Evolutionary conservation across 805 yeast genomes (phyloP).

Genomic region (Wickerhamomyces alni): DNA sequence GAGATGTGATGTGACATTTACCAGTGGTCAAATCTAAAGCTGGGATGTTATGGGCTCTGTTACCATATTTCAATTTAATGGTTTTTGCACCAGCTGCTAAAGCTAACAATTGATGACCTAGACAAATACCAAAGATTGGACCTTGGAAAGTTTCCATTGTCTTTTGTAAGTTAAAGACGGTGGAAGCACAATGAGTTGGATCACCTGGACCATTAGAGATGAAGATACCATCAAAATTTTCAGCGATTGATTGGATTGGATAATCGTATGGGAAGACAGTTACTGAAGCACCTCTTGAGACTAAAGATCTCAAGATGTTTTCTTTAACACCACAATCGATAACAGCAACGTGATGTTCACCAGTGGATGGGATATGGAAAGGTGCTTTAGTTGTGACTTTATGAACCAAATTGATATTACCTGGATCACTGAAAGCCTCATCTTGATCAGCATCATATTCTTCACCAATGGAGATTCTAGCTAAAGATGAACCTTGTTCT

Average conservation of each 20-base stretch:
- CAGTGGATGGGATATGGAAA: conserved; percentile 71
- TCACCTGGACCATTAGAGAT: conserved; percentile 97
- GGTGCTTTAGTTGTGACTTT: conserved; percentile 95
- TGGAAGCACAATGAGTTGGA: conserved; percentile 82
- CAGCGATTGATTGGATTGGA: conserved; percentile 86
- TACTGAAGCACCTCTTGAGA: conserved; percentile 89
- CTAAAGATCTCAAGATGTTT: conserved; percentile 90
- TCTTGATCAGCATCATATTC: conserved; percentile 89
- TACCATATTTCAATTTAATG: conserved; percentile 90
- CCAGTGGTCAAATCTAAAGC: conserved; percentile 87
- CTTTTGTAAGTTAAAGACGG: conserved; percentile 67
- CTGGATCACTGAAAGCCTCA: conserved; percentile 88
- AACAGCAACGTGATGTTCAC: conserved; percentile 78
- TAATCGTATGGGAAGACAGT: conserved; percentile 96
- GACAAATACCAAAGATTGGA: conserved; percentile 96
- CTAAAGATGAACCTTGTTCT: conserved; percentile 94
- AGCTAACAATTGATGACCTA: conserved; percentile 96
- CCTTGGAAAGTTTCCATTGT: conserved; percentile 61
- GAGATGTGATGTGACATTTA: conserved; percentile 95
- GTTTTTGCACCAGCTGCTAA: conserved; percentile 94
- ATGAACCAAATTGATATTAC: conserved; percentile 81
- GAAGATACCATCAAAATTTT: conserved; percentile 91
- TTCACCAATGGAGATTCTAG: conserved; percentile 84
- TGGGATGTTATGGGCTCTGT: conserved; percentile 98
- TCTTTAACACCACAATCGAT: conserved; percentile 98